phyloP scores from a whole-genome alignment of 176 grass and related monocot genomes.

The Puya raimondii region DNA sequence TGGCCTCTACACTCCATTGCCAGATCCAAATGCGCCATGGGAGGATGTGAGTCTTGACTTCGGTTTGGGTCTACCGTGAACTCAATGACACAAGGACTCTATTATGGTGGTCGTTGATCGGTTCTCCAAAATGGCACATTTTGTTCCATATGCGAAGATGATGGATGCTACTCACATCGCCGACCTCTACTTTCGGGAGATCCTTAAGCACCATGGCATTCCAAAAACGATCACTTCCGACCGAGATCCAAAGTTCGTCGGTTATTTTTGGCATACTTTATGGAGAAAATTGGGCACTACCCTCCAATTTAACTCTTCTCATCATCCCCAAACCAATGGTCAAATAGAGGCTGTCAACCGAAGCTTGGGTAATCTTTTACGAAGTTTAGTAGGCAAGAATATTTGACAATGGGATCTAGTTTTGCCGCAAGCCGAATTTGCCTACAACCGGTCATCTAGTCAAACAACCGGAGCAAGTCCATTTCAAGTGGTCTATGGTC shows the following conservation, averaged over 20 bases:
- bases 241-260: slow-evolving; percentile 1
- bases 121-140: slow-evolving; percentile 1
- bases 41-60: background rate
- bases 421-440: background rate
- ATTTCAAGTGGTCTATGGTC: slow-evolving; percentile 2
- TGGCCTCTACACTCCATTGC: background rate
- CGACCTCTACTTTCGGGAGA: background rate
- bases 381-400: background rate
- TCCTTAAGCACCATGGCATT: slow-evolving; percentile 3
- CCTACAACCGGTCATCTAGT: background rate
- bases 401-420: background rate
- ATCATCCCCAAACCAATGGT: background rate
- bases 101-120: background rate
- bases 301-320: background rate
- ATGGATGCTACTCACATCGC: background rate
- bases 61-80: too few relatives aligned
- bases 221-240: slow-evolving; percentile 7
- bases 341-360: slow-evolving; percentile 3
- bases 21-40: background rate
- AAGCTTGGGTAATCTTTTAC: background rate
- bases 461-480: background rate
- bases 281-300: background rate
- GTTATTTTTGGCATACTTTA: background rate
- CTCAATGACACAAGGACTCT: background rate
- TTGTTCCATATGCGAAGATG: background rate